A percentile compares a stretch with the other conserved stretches of the same genome.
These are phyloP conservation scores for Atractiella rhizophila DNA, from an alignment of 768 basidiomycete genomes.

Conservation along the genomic window DNA sequence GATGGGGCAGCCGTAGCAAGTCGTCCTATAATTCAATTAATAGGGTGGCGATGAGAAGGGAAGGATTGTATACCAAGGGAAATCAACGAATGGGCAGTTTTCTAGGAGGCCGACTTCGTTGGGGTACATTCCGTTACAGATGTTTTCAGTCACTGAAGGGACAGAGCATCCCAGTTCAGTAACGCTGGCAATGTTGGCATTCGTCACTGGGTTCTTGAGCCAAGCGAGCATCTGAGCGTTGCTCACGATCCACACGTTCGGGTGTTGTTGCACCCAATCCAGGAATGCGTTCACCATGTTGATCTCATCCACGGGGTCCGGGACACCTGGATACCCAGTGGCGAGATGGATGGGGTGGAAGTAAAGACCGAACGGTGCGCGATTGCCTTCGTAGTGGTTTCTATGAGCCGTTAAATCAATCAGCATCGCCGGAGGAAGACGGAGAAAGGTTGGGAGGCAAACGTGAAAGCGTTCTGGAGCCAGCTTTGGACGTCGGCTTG, in stretches of 20 bases:
- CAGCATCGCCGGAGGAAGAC: no score
- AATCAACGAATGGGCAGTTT: constrained; percentile 42
- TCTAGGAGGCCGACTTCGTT: constrained; percentile 38
- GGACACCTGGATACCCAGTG: constrained; percentile 30
- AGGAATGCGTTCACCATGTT: constrained; percentile 53
- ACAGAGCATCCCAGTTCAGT: constrained; percentile 37
- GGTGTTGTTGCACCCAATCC: constrained; percentile 53
- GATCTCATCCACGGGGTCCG: constrained; percentile 31
- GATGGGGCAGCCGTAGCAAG: constrained; percentile 47
- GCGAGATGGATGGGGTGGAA: constrained; percentile 50
- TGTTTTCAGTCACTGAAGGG: constrained; percentile 35
- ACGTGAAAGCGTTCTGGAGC: constrained; percentile 47
- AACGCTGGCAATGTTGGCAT: constrained; percentile 33
- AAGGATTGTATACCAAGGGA: constrained; percentile 42
- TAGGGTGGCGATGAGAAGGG: not conserved
- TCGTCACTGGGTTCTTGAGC: constrained; percentile 42
- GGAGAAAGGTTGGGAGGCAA: no score
- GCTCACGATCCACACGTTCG: constrained; percentile 28
- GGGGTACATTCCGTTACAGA: constrained; percentile 43
- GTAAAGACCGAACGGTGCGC: constrained; percentile 57
- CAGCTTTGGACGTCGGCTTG: constrained; percentile 26
- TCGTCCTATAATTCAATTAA: not conserved
- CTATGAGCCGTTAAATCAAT: no score
- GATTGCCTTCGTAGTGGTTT: constrained; percentile 34
- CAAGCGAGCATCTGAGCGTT: constrained; percentile 32